Conservation (phyloP, 768 basidiomycete species). For the Suillus alpinus region DNA sequence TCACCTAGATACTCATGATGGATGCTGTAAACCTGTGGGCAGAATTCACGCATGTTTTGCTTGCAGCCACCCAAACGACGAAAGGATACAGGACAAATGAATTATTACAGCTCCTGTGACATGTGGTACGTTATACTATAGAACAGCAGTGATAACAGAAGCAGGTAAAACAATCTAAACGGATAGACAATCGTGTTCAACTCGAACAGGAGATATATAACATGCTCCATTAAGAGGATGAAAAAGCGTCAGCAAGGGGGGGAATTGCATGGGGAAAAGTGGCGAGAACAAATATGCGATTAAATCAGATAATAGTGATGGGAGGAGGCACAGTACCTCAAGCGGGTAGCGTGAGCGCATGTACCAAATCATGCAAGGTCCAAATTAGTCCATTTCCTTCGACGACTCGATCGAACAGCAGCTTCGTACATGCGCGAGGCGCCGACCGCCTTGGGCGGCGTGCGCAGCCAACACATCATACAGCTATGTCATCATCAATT, state of each 20-base stretch:
- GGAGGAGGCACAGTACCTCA: slow-evolving; percentile 1
- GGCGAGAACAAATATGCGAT: slow-evolving; percentile 7
- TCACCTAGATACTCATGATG: neutral
- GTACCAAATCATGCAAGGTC: slow-evolving; percentile 17
- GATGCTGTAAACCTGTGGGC: neutral
- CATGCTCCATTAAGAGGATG: neutral
- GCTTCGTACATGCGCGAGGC: neutral
- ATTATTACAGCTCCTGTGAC: slow-evolving; percentile 23
- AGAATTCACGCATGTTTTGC: neutral
- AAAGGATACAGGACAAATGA: slow-evolving; percentile 3
- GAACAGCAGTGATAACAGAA: slow-evolving; percentile 9
- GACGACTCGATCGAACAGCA: neutral
- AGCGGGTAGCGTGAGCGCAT: slow-evolving; percentile 2
- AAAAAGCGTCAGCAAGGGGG: slow-evolving; percentile 1
- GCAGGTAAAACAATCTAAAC: neutral
- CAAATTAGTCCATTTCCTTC: slow-evolving; percentile 17
- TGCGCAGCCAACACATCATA: slow-evolving; percentile 19
- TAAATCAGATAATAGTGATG: slow-evolving; percentile 5
- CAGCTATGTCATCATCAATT: slow-evolving; percentile 32
- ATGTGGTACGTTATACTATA: slow-evolving; percentile 26
- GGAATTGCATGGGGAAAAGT: slow-evolving; percentile 7
- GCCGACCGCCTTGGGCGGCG: neutral
- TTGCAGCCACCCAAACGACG: neutral
- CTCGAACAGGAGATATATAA: slow-evolving; percentile 4
- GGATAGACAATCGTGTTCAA: neutral